Conservation (phyloP, 78 protist species). For the Dictyostelium firmibasis region DNA sequence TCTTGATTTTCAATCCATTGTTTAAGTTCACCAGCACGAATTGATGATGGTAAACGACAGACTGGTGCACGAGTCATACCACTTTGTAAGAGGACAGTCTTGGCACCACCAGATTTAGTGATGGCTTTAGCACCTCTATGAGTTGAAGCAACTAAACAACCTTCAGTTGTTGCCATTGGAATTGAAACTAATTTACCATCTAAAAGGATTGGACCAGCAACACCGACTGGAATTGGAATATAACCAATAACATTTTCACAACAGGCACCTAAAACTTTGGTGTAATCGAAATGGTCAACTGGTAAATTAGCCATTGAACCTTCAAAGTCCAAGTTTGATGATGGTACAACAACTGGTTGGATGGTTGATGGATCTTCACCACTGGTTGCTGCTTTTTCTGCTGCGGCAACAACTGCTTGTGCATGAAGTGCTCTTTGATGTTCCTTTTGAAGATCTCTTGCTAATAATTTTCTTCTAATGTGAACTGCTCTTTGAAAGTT, state of each 20-base stretch:
- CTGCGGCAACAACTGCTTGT: constrained; percentile 70
- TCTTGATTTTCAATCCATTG: constrained; percentile 78
- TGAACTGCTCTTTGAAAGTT: constrained; percentile 69
- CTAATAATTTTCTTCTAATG: constrained; percentile 67
- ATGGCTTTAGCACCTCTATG: constrained; percentile 91
- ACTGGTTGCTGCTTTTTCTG: constrained; percentile 67
- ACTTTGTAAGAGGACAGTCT: constrained; percentile 25
- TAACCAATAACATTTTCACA: constrained; percentile 96
- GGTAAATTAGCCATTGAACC: constrained; percentile 65
- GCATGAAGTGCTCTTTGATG: constrained; percentile 65
- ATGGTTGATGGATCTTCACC: constrained; percentile 77
- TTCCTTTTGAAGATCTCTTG: constrained; percentile 50
- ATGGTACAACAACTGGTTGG: constrained; percentile 30
- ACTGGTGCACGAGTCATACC: constrained; percentile 97
- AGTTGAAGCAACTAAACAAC: constrained; percentile 92
- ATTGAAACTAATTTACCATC: constrained; percentile 80
- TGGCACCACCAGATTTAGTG: constrained; percentile 80
- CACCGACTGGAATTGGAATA: constrained; percentile 93
- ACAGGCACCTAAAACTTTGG: constrained; percentile 83
- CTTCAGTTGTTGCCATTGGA: constrained; percentile 97
- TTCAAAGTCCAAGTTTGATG: constrained; percentile 30
- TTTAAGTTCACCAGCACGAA: constrained; percentile 69
- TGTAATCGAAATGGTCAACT: constrained; percentile 83
- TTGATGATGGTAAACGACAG: constrained; percentile 58
- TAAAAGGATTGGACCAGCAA: constrained; percentile 92